Evolutionary conservation across 306 rosid species (phyloP).

Genomic region (Castanospermum australe): DNA sequence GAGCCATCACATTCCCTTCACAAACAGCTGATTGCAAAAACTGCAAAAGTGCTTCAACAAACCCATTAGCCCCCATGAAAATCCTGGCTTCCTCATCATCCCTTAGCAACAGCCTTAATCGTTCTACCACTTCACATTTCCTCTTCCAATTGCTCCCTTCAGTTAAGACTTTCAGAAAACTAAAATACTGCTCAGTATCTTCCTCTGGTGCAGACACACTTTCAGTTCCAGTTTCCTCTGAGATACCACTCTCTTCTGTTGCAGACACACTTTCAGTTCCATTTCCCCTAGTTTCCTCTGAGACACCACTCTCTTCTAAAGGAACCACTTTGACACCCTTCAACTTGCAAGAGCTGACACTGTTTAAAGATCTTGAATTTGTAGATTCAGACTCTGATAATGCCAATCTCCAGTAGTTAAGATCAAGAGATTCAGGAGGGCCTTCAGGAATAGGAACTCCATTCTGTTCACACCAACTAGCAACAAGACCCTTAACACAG

Average conservation of each 20-base stretch:
- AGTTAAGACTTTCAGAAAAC: slow-evolving; percentile 60
- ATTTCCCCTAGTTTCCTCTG: slow-evolving; percentile 56
- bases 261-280: slow-evolving; percentile 49
- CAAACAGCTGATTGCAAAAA: slow-evolving; percentile 67
- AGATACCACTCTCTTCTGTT: no score
- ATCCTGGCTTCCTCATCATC: slow-evolving; percentile 92
- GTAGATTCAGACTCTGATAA: slow-evolving; percentile 74
- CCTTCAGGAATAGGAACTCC: slow-evolving; percentile 80
- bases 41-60: slow-evolving; percentile 74
- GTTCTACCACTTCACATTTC: slow-evolving; percentile 79
- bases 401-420: slow-evolving; percentile 88
- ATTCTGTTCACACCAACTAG: slow-evolving; percentile 95
- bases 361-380: slow-evolving; percentile 61
- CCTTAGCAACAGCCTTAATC: slow-evolving; percentile 69
- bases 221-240: no score
- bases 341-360: slow-evolving; percentile 67
- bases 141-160: slow-evolving; percentile 55
- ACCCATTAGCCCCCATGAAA: slow-evolving; percentile 94
- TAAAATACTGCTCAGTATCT: slow-evolving; percentile 51
- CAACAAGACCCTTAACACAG: slow-evolving; percentile 93
- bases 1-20: slow-evolving; percentile 62
- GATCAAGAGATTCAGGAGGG: slow-evolving; percentile 88
- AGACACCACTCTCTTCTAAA: slow-evolving; percentile 61
- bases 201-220: slow-evolving; percentile 50
- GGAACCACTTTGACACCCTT: slow-evolving; percentile 83